These are phyloP conservation scores for Fusarium begoniae DNA, from an alignment of 2,329 filamentous ascomycete genomes.

Conservation along the genomic window DNA sequence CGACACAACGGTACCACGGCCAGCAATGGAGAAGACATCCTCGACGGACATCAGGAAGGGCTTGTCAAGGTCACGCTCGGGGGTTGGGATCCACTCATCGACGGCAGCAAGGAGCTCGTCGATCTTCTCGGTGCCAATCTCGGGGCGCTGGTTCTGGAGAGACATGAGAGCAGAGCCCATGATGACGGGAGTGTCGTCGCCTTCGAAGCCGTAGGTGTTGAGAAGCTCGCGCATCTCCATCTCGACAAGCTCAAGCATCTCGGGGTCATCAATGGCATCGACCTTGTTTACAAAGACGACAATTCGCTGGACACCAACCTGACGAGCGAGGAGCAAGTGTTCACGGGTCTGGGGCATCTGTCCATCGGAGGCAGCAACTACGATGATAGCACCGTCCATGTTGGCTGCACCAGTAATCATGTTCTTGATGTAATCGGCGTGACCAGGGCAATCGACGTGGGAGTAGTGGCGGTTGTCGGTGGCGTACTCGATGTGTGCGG, in stretches of 20 bases:
- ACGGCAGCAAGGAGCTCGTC: slow-evolving; percentile 91
- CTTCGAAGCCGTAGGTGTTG: slow-evolving; percentile 92
- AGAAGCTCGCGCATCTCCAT: slow-evolving; percentile 99
- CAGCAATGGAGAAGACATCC: slow-evolving; percentile 88
- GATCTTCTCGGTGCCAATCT: slow-evolving; percentile 88
- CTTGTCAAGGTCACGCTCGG: slow-evolving; percentile 93
- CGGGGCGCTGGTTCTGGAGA: slow-evolving; percentile 83
- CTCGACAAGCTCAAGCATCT: slow-evolving; percentile 99
- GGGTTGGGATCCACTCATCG: slow-evolving; percentile 96
- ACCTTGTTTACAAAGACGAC: slow-evolving; percentile 99
- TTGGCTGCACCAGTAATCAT: slow-evolving; percentile 99
- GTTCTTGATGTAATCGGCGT: slow-evolving; percentile 99
- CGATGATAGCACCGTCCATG: slow-evolving; percentile 99
- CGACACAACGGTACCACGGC: slow-evolving; percentile 95
- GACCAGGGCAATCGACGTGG: slow-evolving; percentile 99
- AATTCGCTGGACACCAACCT: slow-evolving; percentile 97
- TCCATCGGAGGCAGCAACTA: slow-evolving; percentile 96
- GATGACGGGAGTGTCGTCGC: slow-evolving; percentile 96
- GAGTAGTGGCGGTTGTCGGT: slow-evolving; percentile 97
- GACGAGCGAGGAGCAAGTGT: slow-evolving; percentile 95
- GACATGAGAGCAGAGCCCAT: slow-evolving; percentile 97
- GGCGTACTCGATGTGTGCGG: slow-evolving; percentile 97
- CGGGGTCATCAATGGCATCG: slow-evolving; percentile 94
- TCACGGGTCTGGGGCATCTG: slow-evolving; percentile 99
- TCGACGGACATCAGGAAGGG: slow-evolving; percentile 99